Evolutionary conservation across 495 filamentous ascomycete species (phyloP), one percentile per base, ranked within the genome.

Genomic region (Trichoderma virens): DNA sequence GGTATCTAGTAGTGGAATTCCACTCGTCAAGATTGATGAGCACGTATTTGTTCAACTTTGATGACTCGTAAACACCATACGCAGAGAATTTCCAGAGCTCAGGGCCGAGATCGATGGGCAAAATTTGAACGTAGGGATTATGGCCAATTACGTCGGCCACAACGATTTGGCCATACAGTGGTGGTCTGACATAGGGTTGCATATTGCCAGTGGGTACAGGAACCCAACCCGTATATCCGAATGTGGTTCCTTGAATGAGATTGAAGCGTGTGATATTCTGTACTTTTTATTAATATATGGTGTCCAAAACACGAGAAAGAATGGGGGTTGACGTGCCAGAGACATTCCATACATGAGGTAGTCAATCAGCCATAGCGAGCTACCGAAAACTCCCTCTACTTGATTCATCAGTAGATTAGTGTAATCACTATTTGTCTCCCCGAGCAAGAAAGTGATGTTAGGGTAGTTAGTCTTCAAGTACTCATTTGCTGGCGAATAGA

Each of bases 261-360:
- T 56, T 56, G 25, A 56, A 56, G 8, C 51, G 51, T 8, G 23
- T 28, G 6, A 56, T 56, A 30, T 56, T 56, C 51, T 56, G 27
- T 5, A 13, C 1, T 18, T 27, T 23, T 30, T 4, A 27, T 56
- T n/a, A 56, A 27, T 28, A 47, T 13, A 2, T 7, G 8, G 45
- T 25, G 1, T 51, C 23, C 16, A 20, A 16, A 11, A 20, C n/a
- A 7, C 20, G 47, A 27, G 4, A 11, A 8, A 30, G 4, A 2
- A 1, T 4, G 23, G 11, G 7, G 51, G n/a, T 5, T 28, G 1
- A 31, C 51, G 7, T 16, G 28, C 51, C 1, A 56, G 23, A 56
- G 51, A 56, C 51, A 56, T 56, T 8, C 51, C 51, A 30, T 28
- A 56, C 51, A 56, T 56, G 23, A 56, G 25, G n/a, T 56, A 56